Conservation (phyloP, 345 rosid species). For the Arabis hirsuta region DNA sequence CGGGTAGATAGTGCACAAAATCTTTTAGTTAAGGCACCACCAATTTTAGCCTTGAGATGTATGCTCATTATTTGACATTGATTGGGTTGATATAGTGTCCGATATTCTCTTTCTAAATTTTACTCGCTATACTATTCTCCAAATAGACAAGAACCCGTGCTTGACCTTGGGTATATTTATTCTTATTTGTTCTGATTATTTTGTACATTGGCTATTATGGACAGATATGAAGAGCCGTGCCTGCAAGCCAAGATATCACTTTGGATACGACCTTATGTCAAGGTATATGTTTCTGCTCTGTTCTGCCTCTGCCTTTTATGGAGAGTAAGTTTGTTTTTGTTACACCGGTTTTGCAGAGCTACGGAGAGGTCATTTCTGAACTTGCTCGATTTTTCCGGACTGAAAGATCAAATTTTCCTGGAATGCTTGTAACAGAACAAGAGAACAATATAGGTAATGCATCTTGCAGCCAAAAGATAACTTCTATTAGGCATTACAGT, state of each 20-base stretch:
- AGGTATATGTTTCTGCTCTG: constrained; percentile 52
- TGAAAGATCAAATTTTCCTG: constrained; percentile 45
- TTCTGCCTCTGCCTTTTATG: constrained; percentile 18
- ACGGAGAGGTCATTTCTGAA: constrained; percentile 80
- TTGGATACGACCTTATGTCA: constrained; percentile 91
- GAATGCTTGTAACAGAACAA: constrained; percentile 47
- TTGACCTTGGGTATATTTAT: not conserved
- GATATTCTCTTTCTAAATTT: constrained; percentile 7
- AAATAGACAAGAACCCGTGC: constrained; percentile 27
- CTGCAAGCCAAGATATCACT: constrained; percentile 83
- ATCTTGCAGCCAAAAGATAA: constrained; percentile 36
- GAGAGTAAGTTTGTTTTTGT: constrained; percentile 32
- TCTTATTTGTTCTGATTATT: constrained; percentile 20
- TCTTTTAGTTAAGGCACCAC: constrained; percentile 10
- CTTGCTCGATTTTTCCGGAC: constrained; percentile 88
- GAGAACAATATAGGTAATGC: constrained; percentile 53
- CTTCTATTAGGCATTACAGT: constrained; percentile 3
- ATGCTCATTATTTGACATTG: constrained; percentile 17
- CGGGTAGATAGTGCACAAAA: constrained; percentile 5
- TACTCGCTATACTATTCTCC: constrained; percentile 10
- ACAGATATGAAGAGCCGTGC: constrained; percentile 75
- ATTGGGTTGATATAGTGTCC: constrained; percentile 18
- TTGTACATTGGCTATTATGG: constrained; percentile 26
- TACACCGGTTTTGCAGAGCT: constrained; percentile 62
- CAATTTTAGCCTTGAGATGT: not conserved